Base-by-base conservation (phyloP, 2,329 filamentous ascomycete species). In the Fusarium compactum region DNA sequence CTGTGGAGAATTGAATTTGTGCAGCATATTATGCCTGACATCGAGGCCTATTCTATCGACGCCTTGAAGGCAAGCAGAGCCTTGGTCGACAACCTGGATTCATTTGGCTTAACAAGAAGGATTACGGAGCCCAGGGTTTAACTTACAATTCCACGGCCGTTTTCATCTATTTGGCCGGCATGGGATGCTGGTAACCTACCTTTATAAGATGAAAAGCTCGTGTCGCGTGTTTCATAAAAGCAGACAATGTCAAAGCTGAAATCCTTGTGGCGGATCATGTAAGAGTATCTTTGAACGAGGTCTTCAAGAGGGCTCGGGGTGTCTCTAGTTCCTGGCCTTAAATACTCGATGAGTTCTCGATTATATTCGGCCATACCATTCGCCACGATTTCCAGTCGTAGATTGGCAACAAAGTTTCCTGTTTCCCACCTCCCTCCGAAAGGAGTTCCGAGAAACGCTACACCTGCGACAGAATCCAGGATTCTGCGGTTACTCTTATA, bases 51-150 rank as follows among this genome's bases (percentile, higher is more conserved):
- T 24, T 27, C 11, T 15, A 5, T 46, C 44, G 4, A 46, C 44
- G 12, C 44, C 44, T 10, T 46, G 24, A 3, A 46, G 44, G 10
- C 44, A 46, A 10, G 44, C 44, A 0, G 44, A 46, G 1, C 2
- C 14, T 11, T n/a, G 6, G 2, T 24, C 10, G 16, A 46, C 44
- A n/a, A 46, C 44, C 44, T 46, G n/a, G 1, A 24, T 14, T 27
- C 1, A 29, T 12, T 6, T 1, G 5, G 2, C 5, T 30, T 30
- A 30, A 12, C 14, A 30, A 30, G 1, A 5, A 12, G 2, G 29
- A 30, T 14, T 0, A 2, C 3, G 2, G 12, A 30, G 1, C 0
- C 1, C 2, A 14, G 5, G 12, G 29, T 30, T 7, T 30, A 14
- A 46, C 44, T 2, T n/a, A 46, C 44, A 46, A 46, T 46, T 46